Conservation (phyloP, 2,329 filamentous ascomycete genomes). For the Elsinoe perseae region DNA sequence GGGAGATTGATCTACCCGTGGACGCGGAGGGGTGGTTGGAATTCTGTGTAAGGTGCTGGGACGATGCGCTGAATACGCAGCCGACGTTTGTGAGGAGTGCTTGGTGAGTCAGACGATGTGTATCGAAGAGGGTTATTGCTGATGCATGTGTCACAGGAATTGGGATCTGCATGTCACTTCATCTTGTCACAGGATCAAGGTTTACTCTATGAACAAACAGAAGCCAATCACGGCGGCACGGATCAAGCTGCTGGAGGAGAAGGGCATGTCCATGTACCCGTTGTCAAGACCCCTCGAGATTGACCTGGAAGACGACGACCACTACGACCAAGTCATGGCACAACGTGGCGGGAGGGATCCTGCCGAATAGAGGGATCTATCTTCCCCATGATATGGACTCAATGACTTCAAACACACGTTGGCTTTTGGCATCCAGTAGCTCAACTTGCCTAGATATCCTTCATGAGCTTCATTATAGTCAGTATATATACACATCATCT, state of each 20-base stretch:
- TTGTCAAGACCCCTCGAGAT: conserved; percentile 29
- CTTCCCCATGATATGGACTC: too few relatives aligned
- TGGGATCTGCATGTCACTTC: conserved; percentile 60
- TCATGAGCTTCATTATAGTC: neutral
- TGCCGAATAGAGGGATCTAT: conserved; percentile 30
- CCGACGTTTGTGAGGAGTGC: conserved; percentile 37
- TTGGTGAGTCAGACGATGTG: conserved; percentile 25
- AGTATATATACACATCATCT: neutral
- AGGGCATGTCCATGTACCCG: conserved; percentile 25
- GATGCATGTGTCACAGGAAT: conserved; percentile 39
- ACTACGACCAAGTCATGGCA: conserved; percentile 40
- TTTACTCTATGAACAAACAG: conserved; percentile 56
- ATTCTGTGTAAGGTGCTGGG: conserved; percentile 38
- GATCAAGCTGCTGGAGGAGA: conserved; percentile 46
- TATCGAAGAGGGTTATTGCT: neutral
- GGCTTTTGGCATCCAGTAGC: too few relatives aligned
- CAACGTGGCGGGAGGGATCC: conserved; percentile 37
- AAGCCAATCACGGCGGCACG: conserved; percentile 43
- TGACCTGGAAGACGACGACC: conserved; percentile 42
- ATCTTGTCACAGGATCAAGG: conserved; percentile 51
- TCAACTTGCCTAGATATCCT: too few relatives aligned
- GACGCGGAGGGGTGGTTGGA: conserved; percentile 43
- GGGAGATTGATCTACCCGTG: conserved; percentile 55
- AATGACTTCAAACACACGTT: too few relatives aligned
- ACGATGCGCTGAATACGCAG: conserved; percentile 41